phyloP scores from a whole-genome alignment of 139 green algal genomes.

The Eudorina sp. region DNA sequence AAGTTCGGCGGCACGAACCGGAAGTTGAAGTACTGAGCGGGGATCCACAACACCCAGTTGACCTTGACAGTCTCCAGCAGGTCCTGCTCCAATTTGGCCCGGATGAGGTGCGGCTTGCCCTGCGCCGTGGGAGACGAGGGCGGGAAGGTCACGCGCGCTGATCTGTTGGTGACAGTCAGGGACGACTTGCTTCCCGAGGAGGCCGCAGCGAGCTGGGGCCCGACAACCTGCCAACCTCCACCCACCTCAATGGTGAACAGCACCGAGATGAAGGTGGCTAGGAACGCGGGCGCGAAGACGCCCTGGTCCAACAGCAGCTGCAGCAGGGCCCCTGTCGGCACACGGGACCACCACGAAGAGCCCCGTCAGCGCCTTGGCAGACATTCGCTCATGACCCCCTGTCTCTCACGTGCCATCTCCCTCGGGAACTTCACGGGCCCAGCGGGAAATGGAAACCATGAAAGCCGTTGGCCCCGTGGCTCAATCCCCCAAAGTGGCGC shows the following conservation, averaged over 20 bases:
- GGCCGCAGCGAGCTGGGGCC: background rate
- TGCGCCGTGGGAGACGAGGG: slow-evolving; percentile 50
- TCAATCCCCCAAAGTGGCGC: no score
- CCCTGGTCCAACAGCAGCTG: slow-evolving; percentile 88
- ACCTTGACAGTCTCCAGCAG: slow-evolving; percentile 74
- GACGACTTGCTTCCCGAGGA: background rate
- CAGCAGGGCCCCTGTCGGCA: slow-evolving; percentile 55
- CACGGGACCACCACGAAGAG: no score
- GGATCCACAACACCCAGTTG: slow-evolving; percentile 95
- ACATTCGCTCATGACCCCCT: no score
- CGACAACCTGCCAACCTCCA: no score
- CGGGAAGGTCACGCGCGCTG: background rate
- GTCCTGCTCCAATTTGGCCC: slow-evolving; percentile 83
- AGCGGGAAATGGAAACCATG: no score
- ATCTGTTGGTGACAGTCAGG: no score
- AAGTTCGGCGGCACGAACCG: slow-evolving; percentile 82
- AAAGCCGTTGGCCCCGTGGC: no score
- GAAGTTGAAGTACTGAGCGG: slow-evolving; percentile 95
- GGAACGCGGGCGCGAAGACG: slow-evolving; percentile 93
- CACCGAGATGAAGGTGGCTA: slow-evolving; percentile 82
- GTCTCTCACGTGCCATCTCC: no score
- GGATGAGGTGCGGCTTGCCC: slow-evolving; percentile 74
- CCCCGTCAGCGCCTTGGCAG: no score
- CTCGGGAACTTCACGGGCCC: no score
- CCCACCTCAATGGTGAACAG: slow-evolving; percentile 68